phyloP scores from a whole-genome alignment of 108 stramenopile species.

The Skeletonema grethae region DNA sequence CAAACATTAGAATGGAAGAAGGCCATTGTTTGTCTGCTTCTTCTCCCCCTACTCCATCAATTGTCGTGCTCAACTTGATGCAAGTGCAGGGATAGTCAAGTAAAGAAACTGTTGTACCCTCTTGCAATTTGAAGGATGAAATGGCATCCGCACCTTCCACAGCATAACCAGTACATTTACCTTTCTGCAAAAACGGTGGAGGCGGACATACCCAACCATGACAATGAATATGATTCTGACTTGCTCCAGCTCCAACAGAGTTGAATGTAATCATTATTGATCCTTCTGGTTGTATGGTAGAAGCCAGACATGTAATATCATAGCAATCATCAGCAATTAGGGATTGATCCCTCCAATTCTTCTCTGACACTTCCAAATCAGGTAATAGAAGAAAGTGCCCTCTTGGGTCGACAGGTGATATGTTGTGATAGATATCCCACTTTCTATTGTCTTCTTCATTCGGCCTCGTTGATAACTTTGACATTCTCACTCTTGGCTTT shows the following conservation, averaged over 20 bases:
- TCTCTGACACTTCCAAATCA: conserved; percentile 13
- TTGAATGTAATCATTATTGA: conserved; percentile 54
- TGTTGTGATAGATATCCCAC: conserved; percentile 69
- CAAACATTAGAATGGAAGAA: conserved; percentile 32
- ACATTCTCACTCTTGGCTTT: conserved; percentile 41
- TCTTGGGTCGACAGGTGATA: conserved; percentile 59
- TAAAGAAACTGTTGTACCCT: conserved; percentile 46
- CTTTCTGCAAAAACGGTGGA: conserved; percentile 20
- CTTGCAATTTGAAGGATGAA: conserved; percentile 18
- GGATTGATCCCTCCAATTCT: conserved; percentile 55
- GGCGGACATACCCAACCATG: conserved; percentile 61
- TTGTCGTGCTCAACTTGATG: conserved; percentile 31
- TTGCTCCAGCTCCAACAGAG: conserved; percentile 62
- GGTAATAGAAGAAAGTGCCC: conserved; percentile 67
- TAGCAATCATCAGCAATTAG: conserved; percentile 47
- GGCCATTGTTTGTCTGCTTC: background rate
- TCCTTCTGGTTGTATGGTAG: conserved; percentile 51
- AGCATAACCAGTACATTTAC: conserved; percentile 26
- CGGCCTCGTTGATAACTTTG: conserved; percentile 15
- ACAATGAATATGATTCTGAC: conserved; percentile 68
- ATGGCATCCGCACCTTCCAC: conserved; percentile 25
- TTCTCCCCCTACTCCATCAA: background rate
- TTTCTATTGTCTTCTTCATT: background rate
- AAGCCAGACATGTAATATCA: conserved; percentile 49
- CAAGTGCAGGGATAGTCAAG: conserved; percentile 64